Base-by-base conservation (phyloP, 2,329 filamentous ascomycete species). In the Aspergillus proliferans region DNA sequence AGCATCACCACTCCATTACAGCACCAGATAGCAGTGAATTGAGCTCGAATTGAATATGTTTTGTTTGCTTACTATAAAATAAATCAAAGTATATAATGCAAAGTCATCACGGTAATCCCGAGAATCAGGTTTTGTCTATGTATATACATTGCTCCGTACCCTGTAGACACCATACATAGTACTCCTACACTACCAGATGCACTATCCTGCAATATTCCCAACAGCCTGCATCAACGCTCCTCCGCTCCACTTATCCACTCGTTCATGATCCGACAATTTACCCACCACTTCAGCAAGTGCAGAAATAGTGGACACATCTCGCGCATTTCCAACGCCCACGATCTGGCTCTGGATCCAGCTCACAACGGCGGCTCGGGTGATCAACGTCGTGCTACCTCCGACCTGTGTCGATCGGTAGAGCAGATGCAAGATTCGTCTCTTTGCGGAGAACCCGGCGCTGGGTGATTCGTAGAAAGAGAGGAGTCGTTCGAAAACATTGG, bases 301-400 rank as follows among this genome's bases (percentile, higher is more conserved):
- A 46, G 82, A 71, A 21, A 82, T 67, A 15, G 72, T 71, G 14
- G 55, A 56, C 22, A 52, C 56, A 26, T 67, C 61, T 48, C 64
- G 65, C 0, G 66, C 69, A 55, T 80, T 78, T 14, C 77, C 74
- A 41, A 68, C 67, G 3, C 76, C 76, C 33, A 79, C 66, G 38
- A 40, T 40, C 58, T 82, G 81, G 51, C 80, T 78, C 50, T 85
- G 78, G 7, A 92, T 74, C 90, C 89, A 95, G 56, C 80, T 84
- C 47, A 92, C 66, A 18, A 87, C 73, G 14, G 87, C 88, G 40
- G 85, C 84, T 49, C 90, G 76, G 1, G 89, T 94, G 34, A 89
- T 78, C 42, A 95, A 74, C n/a, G 86, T 92, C 4, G 84, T 87
- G 66, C 86, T 88, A 1, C 87, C 89, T 1, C 83, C 79, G 28